Conservation (phyloP, 768 basidiomycete genomes). For the Phlebiopsis gigantea region DNA sequence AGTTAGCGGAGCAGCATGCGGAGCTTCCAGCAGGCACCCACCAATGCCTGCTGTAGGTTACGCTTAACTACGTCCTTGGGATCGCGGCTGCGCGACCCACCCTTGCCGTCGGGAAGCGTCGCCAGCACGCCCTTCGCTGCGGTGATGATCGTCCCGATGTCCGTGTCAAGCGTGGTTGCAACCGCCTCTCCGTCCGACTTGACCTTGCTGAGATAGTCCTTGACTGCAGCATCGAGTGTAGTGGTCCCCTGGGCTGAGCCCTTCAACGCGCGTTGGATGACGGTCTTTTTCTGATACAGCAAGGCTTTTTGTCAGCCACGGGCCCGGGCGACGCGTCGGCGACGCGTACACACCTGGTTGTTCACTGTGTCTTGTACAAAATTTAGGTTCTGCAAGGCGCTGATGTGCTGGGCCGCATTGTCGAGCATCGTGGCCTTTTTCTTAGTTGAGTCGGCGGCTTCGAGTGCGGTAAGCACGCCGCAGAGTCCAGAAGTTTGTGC, state of each 20-base stretch:
- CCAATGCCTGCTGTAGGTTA: neutral
- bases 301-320: too few species aligned
- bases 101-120: neutral
- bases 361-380: neutral
- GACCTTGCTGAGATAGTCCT: neutral
- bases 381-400: neutral
- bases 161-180: neutral
- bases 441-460: neutral
- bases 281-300: constrained; percentile 1
- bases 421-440: neutral
- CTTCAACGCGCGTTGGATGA: neutral
- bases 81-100: neutral
- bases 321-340: too few species aligned
- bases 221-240: neutral
- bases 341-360: neutral
- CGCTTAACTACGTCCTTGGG: neutral
- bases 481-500: neutral
- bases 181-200: neutral
- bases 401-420: neutral
- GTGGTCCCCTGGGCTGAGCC: neutral
- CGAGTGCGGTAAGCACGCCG: neutral
- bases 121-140: neutral
- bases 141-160: neutral
- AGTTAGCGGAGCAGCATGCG: too few species aligned
- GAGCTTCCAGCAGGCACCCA: neutral